phyloP scores from a whole-genome alignment of 163 green algal species.

The Scenedesmus sp. region DNA sequence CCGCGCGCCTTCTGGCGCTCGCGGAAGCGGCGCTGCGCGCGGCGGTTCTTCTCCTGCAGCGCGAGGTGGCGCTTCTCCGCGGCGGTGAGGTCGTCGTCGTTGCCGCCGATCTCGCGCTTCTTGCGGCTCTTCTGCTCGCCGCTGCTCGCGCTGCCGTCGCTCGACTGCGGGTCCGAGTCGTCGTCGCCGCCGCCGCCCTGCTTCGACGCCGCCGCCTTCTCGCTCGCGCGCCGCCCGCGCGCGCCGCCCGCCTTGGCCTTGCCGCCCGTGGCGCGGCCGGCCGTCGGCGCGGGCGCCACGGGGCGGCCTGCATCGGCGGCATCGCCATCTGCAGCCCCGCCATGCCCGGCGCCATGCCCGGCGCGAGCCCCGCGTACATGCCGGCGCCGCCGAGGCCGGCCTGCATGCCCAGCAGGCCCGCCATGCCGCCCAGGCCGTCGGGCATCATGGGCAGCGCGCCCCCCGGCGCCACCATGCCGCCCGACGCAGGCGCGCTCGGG shows the following conservation, averaged over 20 bases:
- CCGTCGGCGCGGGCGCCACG: background rate
- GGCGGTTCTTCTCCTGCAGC: conserved; percentile 85
- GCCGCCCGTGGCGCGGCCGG: background rate
- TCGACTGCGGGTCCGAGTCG: conserved; percentile 42
- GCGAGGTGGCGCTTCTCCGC: conserved; percentile 61
- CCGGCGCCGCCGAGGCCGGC: background rate
- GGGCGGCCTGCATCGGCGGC: conserved; percentile 24
- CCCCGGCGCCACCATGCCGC: conserved; percentile 30
- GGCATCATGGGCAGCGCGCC: background rate
- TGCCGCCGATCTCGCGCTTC: conserved; percentile 55
- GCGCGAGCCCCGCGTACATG: background rate
- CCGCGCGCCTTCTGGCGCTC: conserved; percentile 77
- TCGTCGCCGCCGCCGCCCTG: background rate
- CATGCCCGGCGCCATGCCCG: conserved; percentile 22
- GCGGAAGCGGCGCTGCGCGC: conserved; percentile 79
- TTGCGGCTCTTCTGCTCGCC: conserved; percentile 50
- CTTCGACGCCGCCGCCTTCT: conserved; percentile 39
- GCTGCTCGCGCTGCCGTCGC: conserved; percentile 42
- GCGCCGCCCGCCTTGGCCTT: conserved; percentile 20
- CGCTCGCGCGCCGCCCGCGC: background rate
- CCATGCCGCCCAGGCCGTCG: conserved; percentile 40
- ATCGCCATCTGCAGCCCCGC: conserved; percentile 1
- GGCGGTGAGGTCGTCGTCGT: conserved; percentile 47
- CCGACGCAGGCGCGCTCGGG: background rate
- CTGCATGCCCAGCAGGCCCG: conserved; percentile 33